A percentile compares a stretch with the other conserved stretches of the same genome.
These are phyloP conservation scores for Cyclotella baltica DNA, from an alignment of 108 stramenopile species.

Conservation along the genomic window DNA sequence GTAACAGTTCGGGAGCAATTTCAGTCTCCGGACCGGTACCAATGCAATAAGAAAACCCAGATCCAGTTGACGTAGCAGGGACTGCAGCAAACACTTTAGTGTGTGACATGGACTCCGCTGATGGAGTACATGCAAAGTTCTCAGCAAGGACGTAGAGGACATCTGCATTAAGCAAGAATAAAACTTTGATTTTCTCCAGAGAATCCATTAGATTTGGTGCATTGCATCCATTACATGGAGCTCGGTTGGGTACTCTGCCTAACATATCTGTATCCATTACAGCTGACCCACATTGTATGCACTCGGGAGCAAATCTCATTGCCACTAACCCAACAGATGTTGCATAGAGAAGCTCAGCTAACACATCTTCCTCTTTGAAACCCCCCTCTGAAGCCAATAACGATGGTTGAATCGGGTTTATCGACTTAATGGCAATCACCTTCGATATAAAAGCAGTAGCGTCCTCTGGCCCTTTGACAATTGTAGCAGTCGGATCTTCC, in stretches of 20 bases:
- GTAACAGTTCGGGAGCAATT: constrained; percentile 11
- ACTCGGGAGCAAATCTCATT: constrained; percentile 48
- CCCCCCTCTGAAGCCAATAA: constrained; percentile 18
- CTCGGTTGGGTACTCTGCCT: constrained; percentile 4
- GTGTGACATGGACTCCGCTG: constrained; percentile 17
- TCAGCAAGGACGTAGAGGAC: constrained; percentile 38
- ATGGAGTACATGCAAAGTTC: constrained; percentile 43
- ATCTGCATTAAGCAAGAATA: constrained; percentile 39
- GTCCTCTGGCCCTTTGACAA: constrained; percentile 35
- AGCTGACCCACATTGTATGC: constrained; percentile 39
- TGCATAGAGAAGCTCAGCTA: constrained; percentile 47
- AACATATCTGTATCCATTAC: constrained; percentile 24
- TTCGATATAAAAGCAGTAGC: constrained; percentile 31
- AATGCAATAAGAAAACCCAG: constrained; percentile 43
- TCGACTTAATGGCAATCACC: constrained; percentile 18
- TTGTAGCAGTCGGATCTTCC: constrained; percentile 15
- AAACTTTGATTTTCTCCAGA: constrained; percentile 38
- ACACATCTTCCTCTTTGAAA: constrained; percentile 23
- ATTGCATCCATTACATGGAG: constrained; percentile 25
- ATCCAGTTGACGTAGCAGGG: constrained; percentile 38
- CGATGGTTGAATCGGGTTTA: constrained; percentile 43
- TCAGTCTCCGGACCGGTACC: constrained; percentile 30
- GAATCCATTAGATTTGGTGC: constrained; percentile 23
- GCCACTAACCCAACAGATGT: constrained; percentile 38
- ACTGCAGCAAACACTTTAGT: constrained; percentile 37